Base-by-base conservation (phyloP, 2,329 filamentous ascomycete species). In the Pestalotiopsis sp. region DNA sequence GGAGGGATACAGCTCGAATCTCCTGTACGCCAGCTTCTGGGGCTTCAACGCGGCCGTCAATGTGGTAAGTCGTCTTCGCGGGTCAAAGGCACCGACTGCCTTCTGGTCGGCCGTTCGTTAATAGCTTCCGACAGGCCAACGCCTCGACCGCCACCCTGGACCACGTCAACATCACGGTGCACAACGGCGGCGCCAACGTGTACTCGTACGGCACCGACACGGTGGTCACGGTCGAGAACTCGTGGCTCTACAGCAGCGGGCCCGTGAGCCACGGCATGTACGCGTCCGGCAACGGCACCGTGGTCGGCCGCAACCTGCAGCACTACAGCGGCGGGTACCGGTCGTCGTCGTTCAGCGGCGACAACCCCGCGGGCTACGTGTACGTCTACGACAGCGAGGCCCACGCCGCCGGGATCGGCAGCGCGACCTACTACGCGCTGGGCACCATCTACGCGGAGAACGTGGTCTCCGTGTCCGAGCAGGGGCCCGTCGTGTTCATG, bases 211-310 rank as follows among this genome's bases (percentile, higher is more conserved):
- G 64, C 23, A 66, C 5, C 23, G 49, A 31, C 23, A 57, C 64
- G 20, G 45, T 66, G 4, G 64, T 66, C 23, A 57, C 41, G 23
- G 49, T 66, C 20, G 36, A 66, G 20, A 17, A 66, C 64, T 56
- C 64, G 27, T 66, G 64, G 64, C 27, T 66, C 9, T 66, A 66
- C 49, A 66, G 64, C 64, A 66, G 64, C 36, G 64, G 64, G 14
- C 64, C 64, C 1, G 64, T 66, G 7, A 66, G 64, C 49, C 64
- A 66, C 45, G 64, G 64, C 3, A 27, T 66, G 23, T 66, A 66
- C 36, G 45, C 64, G 11, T 66, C 64, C 20, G 64, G 64, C 23
- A 58, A 58, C 23, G 64, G 45, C 23, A 66, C 64, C 3, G 31
- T 66, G 13, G 23, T 66, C 3, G 64, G 64, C 27, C 41, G 31